These are phyloP conservation scores for Leishmania tarentolae DNA, from an alignment of 208 protist genomes.

Conservation along the genomic window DNA sequence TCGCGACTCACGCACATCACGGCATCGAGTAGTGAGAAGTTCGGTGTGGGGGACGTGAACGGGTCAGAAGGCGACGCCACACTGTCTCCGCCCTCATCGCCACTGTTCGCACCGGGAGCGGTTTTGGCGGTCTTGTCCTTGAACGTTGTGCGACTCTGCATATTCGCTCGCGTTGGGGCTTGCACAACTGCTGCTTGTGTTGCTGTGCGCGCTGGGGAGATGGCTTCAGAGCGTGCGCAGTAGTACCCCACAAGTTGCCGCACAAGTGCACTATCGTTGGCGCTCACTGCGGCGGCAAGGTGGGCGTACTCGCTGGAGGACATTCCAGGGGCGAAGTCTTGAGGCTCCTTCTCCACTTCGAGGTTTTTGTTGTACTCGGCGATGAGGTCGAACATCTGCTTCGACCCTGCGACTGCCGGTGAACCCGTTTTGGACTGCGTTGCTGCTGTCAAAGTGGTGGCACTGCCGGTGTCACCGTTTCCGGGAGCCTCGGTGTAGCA, in stretches of 20 bases:
- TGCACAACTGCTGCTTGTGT: not conserved
- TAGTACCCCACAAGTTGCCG: slow-evolving; percentile 60
- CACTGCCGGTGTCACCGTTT: not conserved
- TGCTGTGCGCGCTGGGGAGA: not conserved
- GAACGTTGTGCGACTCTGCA: not conserved
- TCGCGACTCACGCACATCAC: slow-evolving; percentile 78
- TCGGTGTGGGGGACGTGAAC: slow-evolving; percentile 14
- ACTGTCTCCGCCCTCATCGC: not conserved
- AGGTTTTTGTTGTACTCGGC: slow-evolving; percentile 17
- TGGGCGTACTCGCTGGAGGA: slow-evolving; percentile 22
- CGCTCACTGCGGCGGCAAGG: slow-evolving; percentile 47
- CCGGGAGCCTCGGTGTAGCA: not conserved
- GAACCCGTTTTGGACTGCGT: not conserved
- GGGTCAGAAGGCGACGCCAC: not conserved
- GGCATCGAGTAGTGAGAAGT: slow-evolving; percentile 68
- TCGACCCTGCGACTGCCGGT: not conserved
- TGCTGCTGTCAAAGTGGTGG: not conserved
- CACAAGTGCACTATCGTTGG: slow-evolving; percentile 49
- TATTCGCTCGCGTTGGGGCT: slow-evolving; percentile 5
- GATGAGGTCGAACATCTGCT: slow-evolving; percentile 7
- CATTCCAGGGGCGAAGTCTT: slow-evolving; percentile 3
- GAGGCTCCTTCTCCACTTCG: not conserved
- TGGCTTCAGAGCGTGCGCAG: slow-evolving; percentile 15
- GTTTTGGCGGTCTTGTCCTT: not conserved
- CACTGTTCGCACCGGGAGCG: too few relatives aligned